A percentile compares a stretch with the other conserved stretches of the same genome.
phyloP scores from a whole-genome alignment of 2,329 filamentous ascomycete genomes.

The Lachnellula suecica region DNA sequence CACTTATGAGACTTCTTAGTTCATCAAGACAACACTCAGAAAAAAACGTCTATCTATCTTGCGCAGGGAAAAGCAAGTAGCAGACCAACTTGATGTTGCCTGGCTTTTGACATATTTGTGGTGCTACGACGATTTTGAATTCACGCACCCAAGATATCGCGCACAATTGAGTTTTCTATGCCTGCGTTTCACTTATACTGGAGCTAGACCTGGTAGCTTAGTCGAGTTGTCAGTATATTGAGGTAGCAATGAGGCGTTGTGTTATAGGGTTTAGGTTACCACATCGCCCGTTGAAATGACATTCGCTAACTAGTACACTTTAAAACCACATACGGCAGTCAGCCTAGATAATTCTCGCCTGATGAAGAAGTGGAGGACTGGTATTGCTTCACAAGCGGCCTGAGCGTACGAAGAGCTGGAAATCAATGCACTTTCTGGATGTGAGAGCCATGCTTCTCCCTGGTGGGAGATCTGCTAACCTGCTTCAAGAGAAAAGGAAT shows the following conservation, averaged over 20 bases:
- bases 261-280: slow-evolving; percentile 9
- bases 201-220: neutral
- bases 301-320: too few relatives aligned
- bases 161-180: neutral
- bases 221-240: slow-evolving; percentile 1
- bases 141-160: neutral
- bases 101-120: neutral
- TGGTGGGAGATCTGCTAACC: too few relatives aligned
- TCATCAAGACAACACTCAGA: neutral
- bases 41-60: neutral
- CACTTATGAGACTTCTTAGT: neutral
- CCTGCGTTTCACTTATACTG: neutral
- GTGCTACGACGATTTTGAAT: neutral
- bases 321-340: too few relatives aligned
- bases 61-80: neutral
- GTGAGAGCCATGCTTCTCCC: too few relatives aligned
- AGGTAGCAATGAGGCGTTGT: neutral
- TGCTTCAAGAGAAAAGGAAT: too few relatives aligned
- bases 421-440: too few relatives aligned
- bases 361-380: too few relatives aligned
- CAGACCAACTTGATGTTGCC: neutral
- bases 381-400: too few relatives aligned
- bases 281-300: too few relatives aligned
- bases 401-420: too few relatives aligned
- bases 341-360: too few relatives aligned